Conservation (phyloP, 192 early-diverging fungal genomes). For the Phycomyces blakesleeanus region DNA sequence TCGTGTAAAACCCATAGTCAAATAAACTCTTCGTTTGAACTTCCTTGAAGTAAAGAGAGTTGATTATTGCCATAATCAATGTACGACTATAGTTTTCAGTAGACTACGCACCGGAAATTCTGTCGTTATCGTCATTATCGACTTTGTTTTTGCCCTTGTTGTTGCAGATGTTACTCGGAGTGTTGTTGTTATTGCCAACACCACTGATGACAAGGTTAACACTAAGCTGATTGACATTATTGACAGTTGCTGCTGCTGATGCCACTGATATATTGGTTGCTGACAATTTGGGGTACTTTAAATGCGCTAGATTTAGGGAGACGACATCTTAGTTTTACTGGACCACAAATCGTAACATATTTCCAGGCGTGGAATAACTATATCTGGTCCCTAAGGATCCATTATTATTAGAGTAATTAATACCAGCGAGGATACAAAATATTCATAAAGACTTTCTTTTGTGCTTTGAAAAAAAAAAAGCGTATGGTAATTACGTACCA, state of each 20-base stretch:
- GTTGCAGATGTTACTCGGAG: background rate
- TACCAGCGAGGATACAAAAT: too few relatives aligned
- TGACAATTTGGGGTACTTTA: background rate
- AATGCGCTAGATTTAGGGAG: too few relatives aligned
- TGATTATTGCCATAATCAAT: background rate
- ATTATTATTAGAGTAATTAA: too few relatives aligned
- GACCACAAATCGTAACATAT: too few relatives aligned
- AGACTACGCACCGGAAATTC: background rate
- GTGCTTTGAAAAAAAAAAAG: too few relatives aligned
- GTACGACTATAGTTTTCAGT: conserved; percentile 1
- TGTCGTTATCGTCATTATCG: conserved; percentile 1
- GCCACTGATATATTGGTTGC: background rate
- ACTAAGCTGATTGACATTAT: background rate
- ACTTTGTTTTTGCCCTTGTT: conserved; percentile 1
- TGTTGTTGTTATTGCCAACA: background rate
- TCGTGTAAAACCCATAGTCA: conserved; percentile 2
- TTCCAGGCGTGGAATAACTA: too few relatives aligned
- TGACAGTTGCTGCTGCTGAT: background rate
- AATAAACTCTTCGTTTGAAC: conserved; percentile 5
- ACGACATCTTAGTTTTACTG: too few relatives aligned
- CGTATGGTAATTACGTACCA: too few relatives aligned
- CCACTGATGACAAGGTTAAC: background rate
- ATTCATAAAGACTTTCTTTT: too few relatives aligned
- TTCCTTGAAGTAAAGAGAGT: conserved; percentile 5
- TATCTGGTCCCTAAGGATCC: too few relatives aligned